Evolutionary conservation across 164 flowering plant species (phyloP).

Genomic region (Dillenia turbinata): DNA sequence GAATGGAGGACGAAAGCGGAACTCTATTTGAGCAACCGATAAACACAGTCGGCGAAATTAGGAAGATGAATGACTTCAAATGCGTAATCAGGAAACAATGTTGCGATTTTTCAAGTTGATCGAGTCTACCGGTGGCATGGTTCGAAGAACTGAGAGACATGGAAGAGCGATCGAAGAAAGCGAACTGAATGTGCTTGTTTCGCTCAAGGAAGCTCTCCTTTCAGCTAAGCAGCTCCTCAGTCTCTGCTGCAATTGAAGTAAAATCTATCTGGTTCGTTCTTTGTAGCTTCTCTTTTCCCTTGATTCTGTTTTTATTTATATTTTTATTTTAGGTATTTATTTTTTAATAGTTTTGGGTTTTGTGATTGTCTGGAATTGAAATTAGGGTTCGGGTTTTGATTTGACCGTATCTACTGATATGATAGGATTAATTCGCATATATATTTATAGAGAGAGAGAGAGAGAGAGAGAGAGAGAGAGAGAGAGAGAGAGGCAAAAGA

Average conservation of each 20-base stretch:
- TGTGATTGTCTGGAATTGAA: too few species aligned
- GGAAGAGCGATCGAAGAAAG: not conserved
- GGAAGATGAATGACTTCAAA: not conserved
- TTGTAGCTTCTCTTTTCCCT: not conserved
- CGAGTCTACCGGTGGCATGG: not conserved
- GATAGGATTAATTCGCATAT: too few species aligned
- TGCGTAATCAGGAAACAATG: not conserved
- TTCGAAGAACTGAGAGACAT: constrained; percentile 3
- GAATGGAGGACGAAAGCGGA: not conserved
- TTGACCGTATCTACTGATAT: too few species aligned
- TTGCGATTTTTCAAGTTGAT: not conserved
- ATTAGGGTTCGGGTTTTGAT: too few species aligned
- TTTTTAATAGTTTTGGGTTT: too few species aligned
- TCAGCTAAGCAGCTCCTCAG: not conserved
- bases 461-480: too few species aligned
- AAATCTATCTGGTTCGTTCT: not conserved
- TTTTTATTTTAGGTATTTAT: too few species aligned
- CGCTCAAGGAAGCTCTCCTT: constrained; percentile 1
- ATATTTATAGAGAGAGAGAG: too few species aligned
- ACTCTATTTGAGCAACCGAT: not conserved
- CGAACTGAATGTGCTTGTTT: not conserved
- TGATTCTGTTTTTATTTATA: too few species aligned
- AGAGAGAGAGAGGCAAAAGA: too few species aligned
- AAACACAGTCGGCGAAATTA: not conserved
- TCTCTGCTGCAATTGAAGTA: not conserved